phyloP scores from a whole-genome alignment of 805 yeast genomes.

The Pichia phayaonensis region DNA sequence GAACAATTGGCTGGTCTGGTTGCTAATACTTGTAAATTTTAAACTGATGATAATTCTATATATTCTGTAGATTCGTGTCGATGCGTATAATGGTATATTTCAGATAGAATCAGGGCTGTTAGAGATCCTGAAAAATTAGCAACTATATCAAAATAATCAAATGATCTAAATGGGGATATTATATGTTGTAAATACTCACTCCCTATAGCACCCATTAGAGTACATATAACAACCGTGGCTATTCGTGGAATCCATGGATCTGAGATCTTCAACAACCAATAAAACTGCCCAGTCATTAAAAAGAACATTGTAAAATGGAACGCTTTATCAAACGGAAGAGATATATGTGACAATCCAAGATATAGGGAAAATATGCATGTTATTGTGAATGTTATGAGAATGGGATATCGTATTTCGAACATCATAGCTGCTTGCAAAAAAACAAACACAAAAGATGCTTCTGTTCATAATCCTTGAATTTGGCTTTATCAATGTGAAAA shows the following conservation, averaged over 20 bases:
- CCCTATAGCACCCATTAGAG: conserved; percentile 35
- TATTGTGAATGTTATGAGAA: background rate
- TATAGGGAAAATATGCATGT: conserved; percentile 22
- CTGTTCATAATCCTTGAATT: no score
- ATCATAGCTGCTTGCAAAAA: background rate
- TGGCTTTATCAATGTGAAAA: background rate
- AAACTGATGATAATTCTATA: background rate
- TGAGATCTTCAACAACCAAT: conserved; percentile 36
- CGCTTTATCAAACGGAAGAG: conserved; percentile 39
- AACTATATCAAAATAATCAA: conserved; percentile 31
- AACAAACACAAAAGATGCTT: no score
- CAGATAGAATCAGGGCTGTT: conserved; percentile 19
- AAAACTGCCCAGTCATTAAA: conserved; percentile 39
- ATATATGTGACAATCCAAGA: conserved; percentile 44
- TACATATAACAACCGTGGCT: conserved; percentile 33
- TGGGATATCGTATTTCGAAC: background rate
- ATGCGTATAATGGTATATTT: conserved; percentile 3
- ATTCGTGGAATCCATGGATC: conserved; percentile 27
- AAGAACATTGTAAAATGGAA: conserved; percentile 41
- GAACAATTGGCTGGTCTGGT: conserved; percentile 52
- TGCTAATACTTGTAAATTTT: conserved; percentile 47
- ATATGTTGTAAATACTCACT: conserved; percentile 42
- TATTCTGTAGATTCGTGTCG: background rate
- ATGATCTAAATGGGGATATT: conserved; percentile 37
- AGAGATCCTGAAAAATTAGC: conserved; percentile 24